These are phyloP conservation scores for Clausena lansium DNA, from an alignment of 345 rosid species.

Conservation along the genomic window DNA sequence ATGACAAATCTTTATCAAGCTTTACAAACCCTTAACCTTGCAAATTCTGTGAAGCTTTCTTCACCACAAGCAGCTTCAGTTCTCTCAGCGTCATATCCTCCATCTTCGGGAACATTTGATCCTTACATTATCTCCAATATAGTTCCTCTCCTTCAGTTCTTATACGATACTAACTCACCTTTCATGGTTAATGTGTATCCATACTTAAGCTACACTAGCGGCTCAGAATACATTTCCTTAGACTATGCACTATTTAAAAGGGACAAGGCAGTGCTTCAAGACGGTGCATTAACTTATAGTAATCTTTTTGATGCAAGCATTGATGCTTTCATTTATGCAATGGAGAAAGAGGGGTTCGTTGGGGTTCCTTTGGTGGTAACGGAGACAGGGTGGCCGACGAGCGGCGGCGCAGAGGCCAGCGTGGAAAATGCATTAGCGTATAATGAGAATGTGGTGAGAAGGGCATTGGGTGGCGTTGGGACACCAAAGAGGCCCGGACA, in stretches of 20 bases:
- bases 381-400: constrained; percentile 48
- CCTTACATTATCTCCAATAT: constrained; percentile 18
- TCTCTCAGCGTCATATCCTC: constrained; percentile 34
- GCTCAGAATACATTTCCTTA: constrained; percentile 4
- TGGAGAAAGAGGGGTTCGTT: constrained; percentile 31
- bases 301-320: constrained; percentile 33
- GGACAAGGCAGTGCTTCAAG: constrained; percentile 19
- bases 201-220: constrained; percentile 27
- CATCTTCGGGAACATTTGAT: constrained; percentile 34
- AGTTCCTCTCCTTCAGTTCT: constrained; percentile 23
- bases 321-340: constrained; percentile 31
- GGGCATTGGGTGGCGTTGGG: constrained; percentile 26
- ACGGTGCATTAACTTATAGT: constrained; percentile 14
- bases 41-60: constrained; percentile 38
- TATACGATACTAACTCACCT: constrained; percentile 29
- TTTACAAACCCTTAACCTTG: constrained; percentile 21
- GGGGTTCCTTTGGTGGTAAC: constrained; percentile 24
- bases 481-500: constrained; percentile 38
- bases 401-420: constrained; percentile 26
- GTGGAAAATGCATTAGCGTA: constrained; percentile 27
- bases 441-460: constrained; percentile 29
- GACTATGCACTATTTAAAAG: constrained; percentile 30
- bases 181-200: constrained; percentile 36
- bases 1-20: constrained; percentile 29
- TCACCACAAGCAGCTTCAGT: constrained; percentile 41